phyloP scores from a whole-genome alignment of 345 rosid genomes.

The Pugionium cornutum region DNA sequence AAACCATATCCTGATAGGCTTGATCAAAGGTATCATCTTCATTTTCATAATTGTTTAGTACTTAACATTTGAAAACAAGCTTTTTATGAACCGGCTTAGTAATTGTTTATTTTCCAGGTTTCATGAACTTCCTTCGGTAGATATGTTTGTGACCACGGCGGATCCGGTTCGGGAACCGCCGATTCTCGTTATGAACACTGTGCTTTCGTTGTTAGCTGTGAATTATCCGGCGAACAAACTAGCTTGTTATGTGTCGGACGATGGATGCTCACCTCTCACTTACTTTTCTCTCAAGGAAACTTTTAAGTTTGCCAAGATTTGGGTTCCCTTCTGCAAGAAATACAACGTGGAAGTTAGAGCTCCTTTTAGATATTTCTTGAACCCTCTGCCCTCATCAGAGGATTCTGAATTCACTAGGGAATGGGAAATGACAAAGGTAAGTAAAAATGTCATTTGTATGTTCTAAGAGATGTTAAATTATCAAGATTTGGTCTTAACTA shows the following conservation, averaged over 20 bases:
- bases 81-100: background rate
- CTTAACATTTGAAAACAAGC: background rate
- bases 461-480: no score
- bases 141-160: constrained; percentile 58
- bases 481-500: no score
- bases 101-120: constrained; percentile 35
- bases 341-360: constrained; percentile 56
- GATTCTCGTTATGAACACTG: constrained; percentile 37
- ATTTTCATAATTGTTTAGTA: no score
- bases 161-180: constrained; percentile 39
- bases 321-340: constrained; percentile 78
- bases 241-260: constrained; percentile 62
- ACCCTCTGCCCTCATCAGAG: background rate
- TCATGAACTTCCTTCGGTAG: constrained; percentile 57
- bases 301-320: constrained; percentile 58
- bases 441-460: no score
- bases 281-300: constrained; percentile 64
- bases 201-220: constrained; percentile 52
- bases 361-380: constrained; percentile 64
- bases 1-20: constrained; percentile 54
- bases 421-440: constrained; percentile 53
- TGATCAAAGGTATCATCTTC: constrained; percentile 30
- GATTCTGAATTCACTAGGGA: constrained; percentile 52
- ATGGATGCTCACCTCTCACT: constrained; percentile 62
- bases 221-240: constrained; percentile 57